Evolutionary conservation across 2,329 filamentous ascomycete genomes (phyloP).

Genomic region (Cladosporium sp.): DNA sequence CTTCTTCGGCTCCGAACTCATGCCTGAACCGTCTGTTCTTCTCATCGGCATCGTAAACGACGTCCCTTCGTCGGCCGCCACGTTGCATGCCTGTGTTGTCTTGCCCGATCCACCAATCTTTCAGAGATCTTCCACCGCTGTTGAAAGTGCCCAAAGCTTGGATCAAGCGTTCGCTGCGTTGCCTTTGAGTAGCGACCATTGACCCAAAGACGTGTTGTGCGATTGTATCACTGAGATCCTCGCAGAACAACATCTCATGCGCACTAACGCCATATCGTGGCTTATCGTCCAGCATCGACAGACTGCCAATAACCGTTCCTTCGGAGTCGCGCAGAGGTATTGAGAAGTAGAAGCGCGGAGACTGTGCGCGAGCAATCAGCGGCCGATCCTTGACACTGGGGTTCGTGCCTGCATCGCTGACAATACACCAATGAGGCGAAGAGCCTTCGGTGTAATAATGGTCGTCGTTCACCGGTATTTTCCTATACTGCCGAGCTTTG

Average conservation of each 20-base stretch:
- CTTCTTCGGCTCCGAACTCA: constrained; percentile 22
- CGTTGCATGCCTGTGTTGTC: constrained; percentile 21
- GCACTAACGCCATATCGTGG: constrained; percentile 54
- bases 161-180: constrained; percentile 55
- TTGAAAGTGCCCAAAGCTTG: constrained; percentile 54
- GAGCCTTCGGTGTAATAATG: constrained; percentile 23
- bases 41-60: not conserved
- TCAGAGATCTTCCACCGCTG: constrained; percentile 26
- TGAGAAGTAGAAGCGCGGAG: constrained; percentile 52
- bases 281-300: constrained; percentile 55
- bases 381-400: constrained; percentile 2
- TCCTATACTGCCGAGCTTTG: not conserved
- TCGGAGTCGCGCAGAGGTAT: constrained; percentile 61
- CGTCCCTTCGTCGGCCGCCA: constrained; percentile 10
- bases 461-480: not conserved
- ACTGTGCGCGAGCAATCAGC: constrained; percentile 20
- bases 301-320: constrained; percentile 60
- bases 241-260: constrained; percentile 56
- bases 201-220: constrained; percentile 62
- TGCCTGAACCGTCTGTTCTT: constrained; percentile 20
- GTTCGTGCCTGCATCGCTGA: constrained; percentile 28
- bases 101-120: constrained; percentile 34
- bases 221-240: constrained; percentile 57
- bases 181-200: constrained; percentile 52
- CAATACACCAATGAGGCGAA: constrained; percentile 27